phyloP scores from a whole-genome alignment of 352 stramenopile genomes.

The Phytophthora pistaciae region DNA sequence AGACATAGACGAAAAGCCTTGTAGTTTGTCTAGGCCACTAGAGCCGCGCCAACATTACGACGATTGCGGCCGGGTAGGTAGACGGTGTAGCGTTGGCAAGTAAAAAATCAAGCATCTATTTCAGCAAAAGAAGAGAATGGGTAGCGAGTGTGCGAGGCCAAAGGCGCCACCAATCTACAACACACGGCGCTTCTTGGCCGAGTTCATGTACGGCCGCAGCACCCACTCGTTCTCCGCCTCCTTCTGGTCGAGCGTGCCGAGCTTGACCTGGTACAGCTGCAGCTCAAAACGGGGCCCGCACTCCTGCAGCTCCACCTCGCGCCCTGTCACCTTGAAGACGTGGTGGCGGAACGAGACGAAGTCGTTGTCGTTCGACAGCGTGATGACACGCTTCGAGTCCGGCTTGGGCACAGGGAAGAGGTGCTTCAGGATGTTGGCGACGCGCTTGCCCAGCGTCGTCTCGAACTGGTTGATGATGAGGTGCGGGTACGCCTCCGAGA shows the following conservation, averaged over 20 bases:
- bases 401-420: conserved; percentile 98
- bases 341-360: conserved; percentile 99
- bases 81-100: conserved; percentile 7
- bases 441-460: conserved; percentile 92
- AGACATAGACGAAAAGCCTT: conserved; percentile 15
- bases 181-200: conserved; percentile 96
- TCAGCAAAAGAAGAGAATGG: conserved; percentile 25
- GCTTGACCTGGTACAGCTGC: conserved; percentile 97
- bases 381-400: conserved; percentile 98
- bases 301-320: conserved; percentile 96
- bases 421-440: conserved; percentile 99
- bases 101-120: conserved; percentile 52
- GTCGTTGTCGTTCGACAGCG: conserved; percentile 98
- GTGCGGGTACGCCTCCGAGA: conserved; percentile 95
- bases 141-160: conserved; percentile 3
- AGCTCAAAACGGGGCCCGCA: conserved; percentile 98
- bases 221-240: conserved; percentile 99
- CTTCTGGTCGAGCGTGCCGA: conserved; percentile 99
- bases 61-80: neutral
- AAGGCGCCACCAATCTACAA: conserved; percentile 61
- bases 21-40: neutral
- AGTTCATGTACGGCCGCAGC: conserved; percentile 99
- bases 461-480: conserved; percentile 98
- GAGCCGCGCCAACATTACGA: neutral
- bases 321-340: conserved; percentile 96